Percentiles rank a stretch among this genome's conserved stretches.
Conservation (phyloP, 2,329 filamentous ascomycete genomes). For the Akanthomyces lecanii region DNA sequence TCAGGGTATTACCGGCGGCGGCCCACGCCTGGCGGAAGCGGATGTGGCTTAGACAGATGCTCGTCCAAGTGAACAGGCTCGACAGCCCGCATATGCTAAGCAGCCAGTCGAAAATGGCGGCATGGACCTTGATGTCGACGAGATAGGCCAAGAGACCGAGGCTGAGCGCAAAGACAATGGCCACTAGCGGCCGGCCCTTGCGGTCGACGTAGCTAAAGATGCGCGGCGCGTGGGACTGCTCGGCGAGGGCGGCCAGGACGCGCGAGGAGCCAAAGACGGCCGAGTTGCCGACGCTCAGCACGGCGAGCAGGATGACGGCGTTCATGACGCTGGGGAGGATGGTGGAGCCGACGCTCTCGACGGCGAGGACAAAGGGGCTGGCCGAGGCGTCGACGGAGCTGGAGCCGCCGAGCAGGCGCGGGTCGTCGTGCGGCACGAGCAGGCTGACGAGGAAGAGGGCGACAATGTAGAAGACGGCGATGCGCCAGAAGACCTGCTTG, state of each 20-base stretch:
- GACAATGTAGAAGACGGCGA: conserved; percentile 46
- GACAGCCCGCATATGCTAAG: conserved; percentile 57
- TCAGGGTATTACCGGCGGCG: conserved; percentile 52
- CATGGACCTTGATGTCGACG: conserved; percentile 7
- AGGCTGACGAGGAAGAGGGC: conserved; percentile 42
- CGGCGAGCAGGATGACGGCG: conserved; percentile 56
- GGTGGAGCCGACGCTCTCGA: conserved; percentile 49
- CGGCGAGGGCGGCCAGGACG: conserved; percentile 50
- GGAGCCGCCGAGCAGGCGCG: conserved; percentile 34
- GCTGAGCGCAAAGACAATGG: conserved; percentile 35
- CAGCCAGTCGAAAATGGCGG: conserved; percentile 45
- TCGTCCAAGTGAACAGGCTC: conserved; percentile 60
- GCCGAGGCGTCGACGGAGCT: conserved; percentile 41
- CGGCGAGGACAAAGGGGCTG: conserved; percentile 55
- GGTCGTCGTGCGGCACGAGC: conserved; percentile 37
- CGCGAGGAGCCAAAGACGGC: conserved; percentile 54
- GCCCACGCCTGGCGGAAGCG: conserved; percentile 21
- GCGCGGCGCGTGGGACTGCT: conserved; percentile 40
- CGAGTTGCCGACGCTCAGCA: conserved; percentile 56
- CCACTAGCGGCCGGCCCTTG: conserved; percentile 39
- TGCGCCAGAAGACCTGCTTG: conserved; percentile 49
- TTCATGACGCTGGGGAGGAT: conserved; percentile 59
- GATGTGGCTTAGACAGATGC: conserved; percentile 46
- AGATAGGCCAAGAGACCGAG: conserved; percentile 37
- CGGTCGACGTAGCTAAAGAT: conserved; percentile 42